These are phyloP conservation scores for Saksenaea vasiformis DNA, from an alignment of 371 early-diverging fungal genomes.

Conservation along the genomic window DNA sequence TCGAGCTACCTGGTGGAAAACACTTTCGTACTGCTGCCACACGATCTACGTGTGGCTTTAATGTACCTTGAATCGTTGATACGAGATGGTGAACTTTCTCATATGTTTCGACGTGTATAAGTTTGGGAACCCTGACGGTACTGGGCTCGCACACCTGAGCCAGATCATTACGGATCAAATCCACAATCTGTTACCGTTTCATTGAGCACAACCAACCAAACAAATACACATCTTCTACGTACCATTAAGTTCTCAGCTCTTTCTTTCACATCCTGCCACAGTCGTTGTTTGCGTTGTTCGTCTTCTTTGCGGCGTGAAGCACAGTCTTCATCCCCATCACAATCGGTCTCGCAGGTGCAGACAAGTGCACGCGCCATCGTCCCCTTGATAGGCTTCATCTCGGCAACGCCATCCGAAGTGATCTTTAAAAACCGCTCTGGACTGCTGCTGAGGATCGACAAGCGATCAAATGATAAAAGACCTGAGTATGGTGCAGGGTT, in stretches of 20 bases:
- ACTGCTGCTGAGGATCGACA: conserved; percentile 62
- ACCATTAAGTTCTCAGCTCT: conserved; percentile 97
- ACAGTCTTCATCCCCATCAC: conserved; percentile 33
- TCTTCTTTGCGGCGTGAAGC: conserved; percentile 44
- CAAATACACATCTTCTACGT: background rate
- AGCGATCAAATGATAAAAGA: conserved; percentile 53
- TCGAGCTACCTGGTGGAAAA: conserved; percentile 79
- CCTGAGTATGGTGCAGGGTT: conserved; percentile 93
- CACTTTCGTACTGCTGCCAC: conserved; percentile 76
- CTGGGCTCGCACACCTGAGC: conserved; percentile 66
- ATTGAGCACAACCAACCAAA: background rate
- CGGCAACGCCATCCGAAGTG: conserved; percentile 54
- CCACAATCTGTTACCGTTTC: conserved; percentile 77
- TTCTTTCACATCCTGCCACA: conserved; percentile 85
- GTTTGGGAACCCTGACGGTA: conserved; percentile 77
- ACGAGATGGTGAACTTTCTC: conserved; percentile 94
- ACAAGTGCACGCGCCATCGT: conserved; percentile 64
- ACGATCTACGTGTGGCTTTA: conserved; percentile 61
- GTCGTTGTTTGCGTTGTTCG: conserved; percentile 45
- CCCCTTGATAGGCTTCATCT: conserved; percentile 98
- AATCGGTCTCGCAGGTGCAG: conserved; percentile 42
- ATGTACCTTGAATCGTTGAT: conserved; percentile 75
- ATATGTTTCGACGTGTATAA: conserved; percentile 92
- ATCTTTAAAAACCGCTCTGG: conserved; percentile 89
- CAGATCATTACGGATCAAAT: conserved; percentile 94